A percentile compares a stretch with the other conserved stretches of the same genome.
phyloP scores from a whole-genome alignment of 2,329 filamentous ascomycete genomes.

The Phaeosphaeriaceae sp. region DNA sequence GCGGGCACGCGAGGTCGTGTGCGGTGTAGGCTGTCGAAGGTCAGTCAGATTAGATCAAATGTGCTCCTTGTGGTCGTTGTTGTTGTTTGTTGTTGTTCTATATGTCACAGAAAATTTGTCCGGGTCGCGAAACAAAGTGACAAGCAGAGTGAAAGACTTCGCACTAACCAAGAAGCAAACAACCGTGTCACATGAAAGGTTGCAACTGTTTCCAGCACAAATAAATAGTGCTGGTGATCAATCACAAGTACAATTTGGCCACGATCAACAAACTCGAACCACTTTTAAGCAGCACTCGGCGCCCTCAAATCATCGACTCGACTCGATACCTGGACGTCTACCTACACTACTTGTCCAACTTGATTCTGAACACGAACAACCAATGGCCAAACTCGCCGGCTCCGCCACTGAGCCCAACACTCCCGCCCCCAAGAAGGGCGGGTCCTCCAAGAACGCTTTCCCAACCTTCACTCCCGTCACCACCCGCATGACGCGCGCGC shows the following conservation, averaged over 20 bases:
- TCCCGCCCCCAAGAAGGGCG: background rate
- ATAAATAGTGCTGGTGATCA: background rate
- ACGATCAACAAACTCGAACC: background rate
- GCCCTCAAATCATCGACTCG: background rate
- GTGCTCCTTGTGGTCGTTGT: too few relatives aligned
- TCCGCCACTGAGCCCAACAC: background rate
- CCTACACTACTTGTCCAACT: background rate
- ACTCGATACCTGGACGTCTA: background rate
- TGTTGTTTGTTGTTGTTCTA: too few relatives aligned
- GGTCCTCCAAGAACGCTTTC: background rate
- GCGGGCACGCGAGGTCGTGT: too few relatives aligned
- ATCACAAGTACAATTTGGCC: background rate
- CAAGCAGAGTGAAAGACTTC: background rate
- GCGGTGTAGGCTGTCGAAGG: too few relatives aligned
- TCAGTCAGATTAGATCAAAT: too few relatives aligned
- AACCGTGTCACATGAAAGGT: background rate
- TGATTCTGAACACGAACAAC: background rate
- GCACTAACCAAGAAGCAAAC: background rate
- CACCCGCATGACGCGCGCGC: background rate
- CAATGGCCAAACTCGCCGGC: background rate
- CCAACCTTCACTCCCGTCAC: background rate
- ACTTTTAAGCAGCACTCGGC: background rate
- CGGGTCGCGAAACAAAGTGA: too few relatives aligned
- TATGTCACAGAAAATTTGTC: too few relatives aligned
- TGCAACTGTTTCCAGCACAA: background rate